Evolutionary conservation across 2,329 filamentous ascomycete species (phyloP).

Genomic region (Cephalotrichum gorgonifer): DNA sequence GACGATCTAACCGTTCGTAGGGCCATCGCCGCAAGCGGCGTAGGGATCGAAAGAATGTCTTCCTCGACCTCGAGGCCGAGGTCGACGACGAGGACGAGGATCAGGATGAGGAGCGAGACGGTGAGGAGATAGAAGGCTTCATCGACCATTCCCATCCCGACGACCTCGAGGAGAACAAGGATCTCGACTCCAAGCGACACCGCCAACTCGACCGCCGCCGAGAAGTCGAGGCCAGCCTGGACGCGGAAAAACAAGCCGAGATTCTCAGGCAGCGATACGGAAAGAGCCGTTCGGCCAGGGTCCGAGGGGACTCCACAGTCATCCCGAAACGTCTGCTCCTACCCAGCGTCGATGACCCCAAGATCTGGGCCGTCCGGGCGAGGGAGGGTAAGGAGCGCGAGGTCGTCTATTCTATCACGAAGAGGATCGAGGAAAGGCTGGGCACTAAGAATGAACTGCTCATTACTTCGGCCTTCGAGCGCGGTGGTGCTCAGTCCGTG

Average conservation of each 20-base stretch:
- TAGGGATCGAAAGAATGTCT: constrained; percentile 66
- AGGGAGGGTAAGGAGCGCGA: constrained; percentile 94
- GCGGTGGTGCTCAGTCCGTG: constrained; percentile 61
- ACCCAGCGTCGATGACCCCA: constrained; percentile 88
- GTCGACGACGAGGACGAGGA: constrained; percentile 90
- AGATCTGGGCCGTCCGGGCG: constrained; percentile 89
- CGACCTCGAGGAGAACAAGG: constrained; percentile 71
- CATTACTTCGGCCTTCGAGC: constrained; percentile 87
- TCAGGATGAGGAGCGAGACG: constrained; percentile 82
- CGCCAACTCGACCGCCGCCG: constrained; percentile 88
- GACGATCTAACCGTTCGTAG: constrained; percentile 23
- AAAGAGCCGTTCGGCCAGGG: constrained; percentile 56
- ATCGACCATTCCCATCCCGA: constrained; percentile 86
- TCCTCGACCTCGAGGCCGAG: constrained; percentile 97
- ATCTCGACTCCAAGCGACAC: constrained; percentile 78
- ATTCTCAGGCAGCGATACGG: constrained; percentile 82
- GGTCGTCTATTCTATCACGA: constrained; percentile 78
- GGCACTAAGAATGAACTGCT: constrained; percentile 70
- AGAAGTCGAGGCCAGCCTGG: constrained; percentile 77
- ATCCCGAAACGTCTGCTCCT: constrained; percentile 80
- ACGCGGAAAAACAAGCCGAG: constrained; percentile 88
- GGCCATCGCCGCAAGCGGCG: constrained; percentile 71
- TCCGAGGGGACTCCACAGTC: constrained; percentile 59
- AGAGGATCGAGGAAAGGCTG: constrained; percentile 71
- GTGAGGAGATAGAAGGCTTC: constrained; percentile 72